A percentile compares a stretch with the other conserved stretches of the same genome.
These are phyloP conservation scores for Leucoagaricus sp. DNA, from an alignment of 1,284 basidiomycete species.

Conservation along the genomic window DNA sequence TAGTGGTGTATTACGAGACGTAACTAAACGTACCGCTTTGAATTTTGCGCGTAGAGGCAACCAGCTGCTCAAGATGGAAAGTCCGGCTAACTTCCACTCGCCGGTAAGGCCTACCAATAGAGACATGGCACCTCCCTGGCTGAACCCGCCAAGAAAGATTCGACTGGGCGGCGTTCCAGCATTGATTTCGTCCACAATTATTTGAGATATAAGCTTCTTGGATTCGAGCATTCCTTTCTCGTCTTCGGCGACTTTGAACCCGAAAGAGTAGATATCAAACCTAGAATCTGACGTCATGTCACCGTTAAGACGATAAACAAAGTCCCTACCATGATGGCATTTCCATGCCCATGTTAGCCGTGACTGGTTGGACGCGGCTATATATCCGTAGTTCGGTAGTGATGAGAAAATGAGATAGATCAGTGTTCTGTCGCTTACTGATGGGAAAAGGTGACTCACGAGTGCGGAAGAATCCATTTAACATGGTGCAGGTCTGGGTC, in stretches of 20 bases:
- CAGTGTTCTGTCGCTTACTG: background rate
- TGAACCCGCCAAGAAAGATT: constrained; percentile 86
- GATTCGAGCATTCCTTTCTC: constrained; percentile 74
- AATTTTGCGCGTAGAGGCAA: constrained; percentile 67
- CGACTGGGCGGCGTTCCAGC: constrained; percentile 66
- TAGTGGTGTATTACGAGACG: constrained; percentile 9
- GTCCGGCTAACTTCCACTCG: constrained; percentile 71
- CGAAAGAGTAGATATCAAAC: constrained; percentile 81
- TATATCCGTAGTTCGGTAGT: constrained; percentile 12
- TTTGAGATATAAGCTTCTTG: constrained; percentile 58
- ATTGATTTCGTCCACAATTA: constrained; percentile 77
- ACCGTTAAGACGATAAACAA: background rate
- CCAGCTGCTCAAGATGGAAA: constrained; percentile 79
- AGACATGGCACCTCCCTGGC: constrained; percentile 83
- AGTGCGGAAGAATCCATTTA: constrained; percentile 84
- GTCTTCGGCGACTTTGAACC: constrained; percentile 65
- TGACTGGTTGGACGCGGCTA: constrained; percentile 60
- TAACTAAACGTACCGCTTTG: constrained; percentile 50
- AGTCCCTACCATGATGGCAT: constrained; percentile 69
- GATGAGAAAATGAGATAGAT: constrained; percentile 8
- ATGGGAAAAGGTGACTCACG: constrained; percentile 45
- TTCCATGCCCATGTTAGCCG: constrained; percentile 65
- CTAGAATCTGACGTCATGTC: constrained; percentile 32
- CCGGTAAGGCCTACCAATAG: constrained; percentile 72
- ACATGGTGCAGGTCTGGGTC: constrained; percentile 65